Conservation (phyloP, 129 eudicot species). For the Saussurea involucrata region DNA sequence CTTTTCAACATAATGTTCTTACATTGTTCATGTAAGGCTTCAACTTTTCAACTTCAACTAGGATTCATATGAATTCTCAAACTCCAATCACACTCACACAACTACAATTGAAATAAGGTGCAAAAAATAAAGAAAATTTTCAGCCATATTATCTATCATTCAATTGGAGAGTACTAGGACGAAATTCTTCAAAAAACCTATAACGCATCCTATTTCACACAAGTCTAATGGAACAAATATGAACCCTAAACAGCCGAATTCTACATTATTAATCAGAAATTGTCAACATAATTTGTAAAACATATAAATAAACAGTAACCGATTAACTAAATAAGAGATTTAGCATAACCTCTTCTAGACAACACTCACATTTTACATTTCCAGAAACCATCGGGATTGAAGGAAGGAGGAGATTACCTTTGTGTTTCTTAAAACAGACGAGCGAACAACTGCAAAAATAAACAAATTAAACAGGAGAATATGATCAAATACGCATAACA, state of each 20-base stretch:
- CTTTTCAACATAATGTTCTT: neutral
- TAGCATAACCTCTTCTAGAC: neutral
- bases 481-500: neutral
- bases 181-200: neutral
- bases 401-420: slow-evolving; percentile 42
- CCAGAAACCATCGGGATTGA: neutral
- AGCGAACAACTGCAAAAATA: slow-evolving; percentile 59
- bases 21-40: neutral
- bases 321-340: neutral
- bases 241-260: slow-evolving; percentile 5
- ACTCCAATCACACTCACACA: neutral
- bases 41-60: neutral
- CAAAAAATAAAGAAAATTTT: neutral
- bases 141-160: neutral
- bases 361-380: neutral
- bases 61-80: neutral
- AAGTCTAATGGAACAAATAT: neutral
- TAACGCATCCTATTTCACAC: neutral
- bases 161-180: neutral
- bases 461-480: neutral
- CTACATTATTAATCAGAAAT: neutral
- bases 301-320: neutral
- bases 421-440: slow-evolving; percentile 79
- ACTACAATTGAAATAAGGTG: neutral
- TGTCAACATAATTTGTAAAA: neutral